Evolutionary conservation across 176 grass and related monocot species (phyloP), one percentile per base, ranked within the genome.

Genomic region (Bothriochloa decipiens): DNA sequence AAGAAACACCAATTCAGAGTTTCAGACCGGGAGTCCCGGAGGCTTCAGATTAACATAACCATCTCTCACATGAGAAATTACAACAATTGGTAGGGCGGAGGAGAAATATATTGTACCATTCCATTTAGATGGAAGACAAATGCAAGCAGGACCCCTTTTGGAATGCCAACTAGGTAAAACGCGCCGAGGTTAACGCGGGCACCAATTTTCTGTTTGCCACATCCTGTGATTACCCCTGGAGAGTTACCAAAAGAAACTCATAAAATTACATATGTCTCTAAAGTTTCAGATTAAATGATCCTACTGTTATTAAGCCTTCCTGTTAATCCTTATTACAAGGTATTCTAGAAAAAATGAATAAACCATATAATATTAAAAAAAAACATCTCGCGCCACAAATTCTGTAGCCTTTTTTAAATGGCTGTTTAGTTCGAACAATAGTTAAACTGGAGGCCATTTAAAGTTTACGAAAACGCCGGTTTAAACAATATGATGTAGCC

Each of bases 91-190:
- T 13, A 36, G 20, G 12, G 3, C 4, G 7, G 32, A 60, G 75
- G 36, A 42, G 22, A 77, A 58, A 77, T 12, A 18, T 1, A 50
- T 7, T 4, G 13, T 40, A 85, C 74, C 40, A 65, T 78, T 67
- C 53, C 71, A 42, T 77, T 52, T 29, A 85, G 67, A 26, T 41
- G 70, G 53, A 33, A 2, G 10, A 50, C 60, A 40, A 73, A 73
- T 4, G 60, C 73, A 40, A 67, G 66, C 43, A 67, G 7, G 4
- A 76, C 61, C 5, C 43, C 60, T 35, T 17, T 77, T 1, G 75
- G 65, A 78, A 77, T 55, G 11, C 73, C 65, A 8, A 25, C 49
- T 23, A 85, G 60, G 32, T 85, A 77, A n/a, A 76, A 77, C 16
- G 64, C 35, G 16, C 42, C 17, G 23, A 77, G 65, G 65, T 66